Evolutionary conservation across 345 rosid genomes (phyloP).

Genomic region (Geranium brycei): DNA sequence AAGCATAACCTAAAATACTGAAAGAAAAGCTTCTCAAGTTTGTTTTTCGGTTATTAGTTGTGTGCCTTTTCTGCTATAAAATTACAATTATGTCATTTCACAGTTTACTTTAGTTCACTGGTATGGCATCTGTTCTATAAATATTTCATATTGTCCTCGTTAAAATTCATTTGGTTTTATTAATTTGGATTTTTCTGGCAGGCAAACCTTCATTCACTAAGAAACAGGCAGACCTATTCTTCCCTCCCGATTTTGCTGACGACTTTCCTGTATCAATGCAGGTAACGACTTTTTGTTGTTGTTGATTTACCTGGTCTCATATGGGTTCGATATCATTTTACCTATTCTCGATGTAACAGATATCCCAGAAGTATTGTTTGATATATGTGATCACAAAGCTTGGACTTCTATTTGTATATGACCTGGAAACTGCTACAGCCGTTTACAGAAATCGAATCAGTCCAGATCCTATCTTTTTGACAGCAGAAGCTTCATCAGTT

Average conservation of each 20-base stretch:
- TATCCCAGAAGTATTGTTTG: constrained; percentile 87
- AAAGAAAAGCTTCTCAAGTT: no score
- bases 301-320: not conserved
- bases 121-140: not conserved
- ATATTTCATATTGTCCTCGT: not conserved
- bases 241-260: constrained; percentile 97
- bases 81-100: not conserved
- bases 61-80: not conserved
- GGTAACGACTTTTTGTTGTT: constrained; percentile 31
- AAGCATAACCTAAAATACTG: no score
- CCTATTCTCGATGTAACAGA: constrained; percentile 36
- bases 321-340: not conserved
- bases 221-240: constrained; percentile 96
- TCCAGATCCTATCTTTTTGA: constrained; percentile 97
- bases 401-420: constrained; percentile 93
- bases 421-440: constrained; percentile 93
- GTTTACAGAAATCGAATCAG: constrained; percentile 94
- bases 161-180: not conserved
- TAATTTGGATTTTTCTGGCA: constrained; percentile 16
- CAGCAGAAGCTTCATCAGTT: constrained; percentile 75
- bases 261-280: constrained; percentile 99
- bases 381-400: constrained; percentile 92
- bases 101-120: not conserved
- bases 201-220: constrained; percentile 90
- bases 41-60: not conserved